Conservation (phyloP, 768 basidiomycete species). For the Pulveroboletus sp. region DNA sequence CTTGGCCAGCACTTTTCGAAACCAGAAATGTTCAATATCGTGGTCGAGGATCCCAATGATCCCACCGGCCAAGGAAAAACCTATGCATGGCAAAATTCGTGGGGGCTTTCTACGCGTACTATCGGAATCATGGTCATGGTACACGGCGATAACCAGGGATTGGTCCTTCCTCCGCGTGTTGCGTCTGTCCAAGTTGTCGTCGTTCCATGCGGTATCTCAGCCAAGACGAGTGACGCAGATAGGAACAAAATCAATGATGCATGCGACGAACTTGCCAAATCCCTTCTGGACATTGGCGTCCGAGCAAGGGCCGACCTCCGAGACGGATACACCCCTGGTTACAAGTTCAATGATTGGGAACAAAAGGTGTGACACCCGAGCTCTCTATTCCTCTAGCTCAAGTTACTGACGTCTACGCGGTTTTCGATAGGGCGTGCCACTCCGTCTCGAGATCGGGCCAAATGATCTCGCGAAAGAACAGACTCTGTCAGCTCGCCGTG, state of each 20-base stretch:
- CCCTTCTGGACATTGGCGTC: constrained; percentile 68
- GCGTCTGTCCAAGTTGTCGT: constrained; percentile 90
- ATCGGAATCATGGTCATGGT: constrained; percentile 99
- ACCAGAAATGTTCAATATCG: constrained; percentile 96
- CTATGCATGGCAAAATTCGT: constrained; percentile 97
- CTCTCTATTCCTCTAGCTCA: not conserved
- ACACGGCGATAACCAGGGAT: constrained; percentile 95
- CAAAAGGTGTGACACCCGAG: constrained; percentile 63
- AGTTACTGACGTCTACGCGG: not conserved
- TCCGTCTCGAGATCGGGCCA: constrained; percentile 96
- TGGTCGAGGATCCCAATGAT: constrained; percentile 90
- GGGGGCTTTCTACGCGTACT: constrained; percentile 94
- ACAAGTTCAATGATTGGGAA: constrained; percentile 99
- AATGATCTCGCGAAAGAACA: constrained; percentile 83
- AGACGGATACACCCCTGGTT: constrained; percentile 97
- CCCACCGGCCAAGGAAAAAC: constrained; percentile 63
- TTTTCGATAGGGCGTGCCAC: constrained; percentile 76
- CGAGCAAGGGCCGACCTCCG: constrained; percentile 88
- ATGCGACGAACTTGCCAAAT: constrained; percentile 74
- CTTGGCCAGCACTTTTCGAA: constrained; percentile 98
- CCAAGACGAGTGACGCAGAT: constrained; percentile 68
- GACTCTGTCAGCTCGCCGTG: constrained; percentile 81
- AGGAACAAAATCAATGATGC: constrained; percentile 69
- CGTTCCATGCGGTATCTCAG: constrained; percentile 94
- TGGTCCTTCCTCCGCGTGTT: constrained; percentile 96